A percentile compares a stretch with the other conserved stretches of the same genome.
Conservation (phyloP, 345 rosid species). For the Bruguiera sexangula region DNA sequence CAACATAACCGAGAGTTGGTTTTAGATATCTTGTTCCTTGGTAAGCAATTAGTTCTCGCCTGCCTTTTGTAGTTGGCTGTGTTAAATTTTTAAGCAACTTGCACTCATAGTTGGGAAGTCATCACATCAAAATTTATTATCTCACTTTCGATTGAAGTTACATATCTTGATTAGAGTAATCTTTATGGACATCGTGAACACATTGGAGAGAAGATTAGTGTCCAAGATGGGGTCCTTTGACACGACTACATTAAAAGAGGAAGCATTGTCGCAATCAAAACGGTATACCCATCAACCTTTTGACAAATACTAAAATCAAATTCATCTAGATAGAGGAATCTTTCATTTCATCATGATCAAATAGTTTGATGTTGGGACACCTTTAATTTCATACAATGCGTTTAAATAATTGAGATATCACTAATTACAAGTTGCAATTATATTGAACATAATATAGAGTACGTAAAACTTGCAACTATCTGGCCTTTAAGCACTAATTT, state of each 20-base stretch:
- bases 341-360: neutral
- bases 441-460: too few relatives aligned
- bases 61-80: neutral
- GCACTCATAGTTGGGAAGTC: neutral
- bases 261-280: conserved; percentile 22
- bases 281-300: conserved; percentile 8
- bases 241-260: neutral
- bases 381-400: neutral
- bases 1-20: too few relatives aligned
- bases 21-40: neutral
- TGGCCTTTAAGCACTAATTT: too few relatives aligned
- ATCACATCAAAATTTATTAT: neutral
- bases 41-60: neutral
- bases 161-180: neutral
- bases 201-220: conserved; percentile 14
- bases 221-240: conserved; percentile 26
- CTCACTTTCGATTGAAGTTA: neutral
- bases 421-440: neutral
- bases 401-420: neutral
- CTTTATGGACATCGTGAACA: conserved; percentile 2
- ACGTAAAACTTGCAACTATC: too few relatives aligned
- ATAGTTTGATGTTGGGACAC: neutral
- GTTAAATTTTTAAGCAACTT: neutral
- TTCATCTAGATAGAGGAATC: neutral
- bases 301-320: neutral